phyloP scores from a whole-genome alignment of 2,329 filamentous ascomycete species.

The Ophiocordyceps unilateralis region DNA sequence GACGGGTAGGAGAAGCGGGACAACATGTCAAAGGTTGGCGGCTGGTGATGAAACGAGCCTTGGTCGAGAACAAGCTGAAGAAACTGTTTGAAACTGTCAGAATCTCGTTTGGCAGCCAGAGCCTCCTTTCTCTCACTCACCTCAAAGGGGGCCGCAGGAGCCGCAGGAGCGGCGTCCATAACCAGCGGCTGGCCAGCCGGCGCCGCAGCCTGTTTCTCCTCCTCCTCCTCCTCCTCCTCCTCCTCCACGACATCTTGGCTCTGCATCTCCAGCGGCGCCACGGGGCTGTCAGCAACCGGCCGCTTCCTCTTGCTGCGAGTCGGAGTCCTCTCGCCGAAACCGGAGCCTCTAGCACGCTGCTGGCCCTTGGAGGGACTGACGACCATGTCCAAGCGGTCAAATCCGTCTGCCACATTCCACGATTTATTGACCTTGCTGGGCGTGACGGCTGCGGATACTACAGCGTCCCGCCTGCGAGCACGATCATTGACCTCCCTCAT shows the following conservation, averaged over 20 bases:
- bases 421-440: slow-evolving; percentile 41
- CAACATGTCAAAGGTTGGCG: slow-evolving; percentile 51
- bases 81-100: slow-evolving; percentile 19
- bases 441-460: slow-evolving; percentile 22
- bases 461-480: slow-evolving; percentile 27
- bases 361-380: slow-evolving; percentile 35
- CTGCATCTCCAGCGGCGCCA: slow-evolving; percentile 38
- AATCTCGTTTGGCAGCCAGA: not conserved
- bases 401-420: slow-evolving; percentile 53
- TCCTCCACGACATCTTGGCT: slow-evolving; percentile 22
- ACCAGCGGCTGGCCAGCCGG: slow-evolving; percentile 6
- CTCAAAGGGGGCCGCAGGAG: slow-evolving; percentile 23
- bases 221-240: slow-evolving; percentile 9
- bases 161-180: too few relatives aligned
- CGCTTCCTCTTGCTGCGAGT: slow-evolving; percentile 57
- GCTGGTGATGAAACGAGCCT: slow-evolving; percentile 32
- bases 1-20: slow-evolving; percentile 49
- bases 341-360: slow-evolving; percentile 20
- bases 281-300: slow-evolving; percentile 45
- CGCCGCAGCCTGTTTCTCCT: not conserved
- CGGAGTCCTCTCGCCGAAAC: slow-evolving; percentile 38
- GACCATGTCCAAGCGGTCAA: slow-evolving; percentile 48
- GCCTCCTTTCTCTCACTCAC: too few relatives aligned
- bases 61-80: slow-evolving; percentile 50
- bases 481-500: slow-evolving; percentile 39